These are phyloP conservation scores for Mollisia scopiformis DNA, from an alignment of 2,329 filamentous ascomycete genomes.

Conservation along the genomic window DNA sequence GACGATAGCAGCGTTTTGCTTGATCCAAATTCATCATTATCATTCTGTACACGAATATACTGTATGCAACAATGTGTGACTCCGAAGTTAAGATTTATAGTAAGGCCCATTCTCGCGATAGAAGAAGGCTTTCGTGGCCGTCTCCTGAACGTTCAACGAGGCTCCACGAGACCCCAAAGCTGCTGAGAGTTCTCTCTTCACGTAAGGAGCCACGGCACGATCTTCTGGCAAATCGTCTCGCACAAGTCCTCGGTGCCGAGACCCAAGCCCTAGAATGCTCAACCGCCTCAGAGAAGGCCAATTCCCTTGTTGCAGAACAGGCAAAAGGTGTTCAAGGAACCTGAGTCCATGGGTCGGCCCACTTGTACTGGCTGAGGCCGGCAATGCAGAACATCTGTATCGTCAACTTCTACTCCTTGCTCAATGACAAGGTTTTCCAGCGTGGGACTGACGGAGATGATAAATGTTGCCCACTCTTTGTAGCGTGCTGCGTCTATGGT, in stretches of 20 bases:
- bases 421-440: neutral
- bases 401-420: constrained; percentile 1
- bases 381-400: neutral
- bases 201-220: neutral
- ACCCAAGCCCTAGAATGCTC: neutral
- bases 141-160: neutral
- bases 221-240: neutral
- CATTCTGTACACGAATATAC: too few relatives aligned
- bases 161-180: neutral
- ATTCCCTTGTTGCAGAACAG: neutral
- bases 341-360: constrained; percentile 1
- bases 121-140: neutral
- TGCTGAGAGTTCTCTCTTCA: neutral
- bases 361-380: neutral
- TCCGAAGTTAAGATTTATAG: neutral
- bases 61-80: neutral
- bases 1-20: too few relatives aligned
- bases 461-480: constrained; percentile 2
- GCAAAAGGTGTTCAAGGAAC: neutral
- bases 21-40: too few relatives aligned
- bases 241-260: neutral
- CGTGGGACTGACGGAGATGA: neutral
- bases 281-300: neutral
- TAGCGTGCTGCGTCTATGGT: neutral
- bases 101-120: neutral